phyloP scores from a whole-genome alignment of 2,329 filamentous ascomycete species.

The Berkeleyomyces basicola region DNA sequence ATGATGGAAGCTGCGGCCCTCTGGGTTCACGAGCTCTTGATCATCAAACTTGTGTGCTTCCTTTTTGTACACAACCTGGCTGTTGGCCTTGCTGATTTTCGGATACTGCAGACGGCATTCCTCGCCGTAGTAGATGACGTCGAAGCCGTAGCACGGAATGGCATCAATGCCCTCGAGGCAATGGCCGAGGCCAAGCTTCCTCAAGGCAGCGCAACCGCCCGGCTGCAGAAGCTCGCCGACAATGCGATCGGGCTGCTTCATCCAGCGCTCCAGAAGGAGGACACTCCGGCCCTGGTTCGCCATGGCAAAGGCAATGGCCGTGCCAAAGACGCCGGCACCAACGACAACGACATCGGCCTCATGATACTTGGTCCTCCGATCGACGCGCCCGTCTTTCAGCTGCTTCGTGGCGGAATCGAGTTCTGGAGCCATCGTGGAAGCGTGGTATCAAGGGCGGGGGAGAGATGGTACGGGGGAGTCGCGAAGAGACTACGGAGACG shows the following conservation, averaged over 20 bases:
- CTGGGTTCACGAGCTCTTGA: slow-evolving; percentile 32
- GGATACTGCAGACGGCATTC: slow-evolving; percentile 69
- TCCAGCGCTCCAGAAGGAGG: slow-evolving; percentile 69
- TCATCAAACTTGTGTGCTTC: slow-evolving; percentile 17
- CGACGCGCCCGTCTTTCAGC: neutral
- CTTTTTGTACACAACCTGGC: slow-evolving; percentile 24
- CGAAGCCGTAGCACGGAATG: slow-evolving; percentile 67
- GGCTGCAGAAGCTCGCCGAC: slow-evolving; percentile 92
- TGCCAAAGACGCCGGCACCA: slow-evolving; percentile 80
- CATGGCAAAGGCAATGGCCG: slow-evolving; percentile 67
- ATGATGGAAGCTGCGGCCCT: slow-evolving; percentile 81
- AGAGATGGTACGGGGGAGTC: neutral
- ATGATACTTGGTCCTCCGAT: slow-evolving; percentile 27
- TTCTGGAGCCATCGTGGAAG: neutral
- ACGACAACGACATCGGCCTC: slow-evolving; percentile 78
- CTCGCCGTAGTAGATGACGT: slow-evolving; percentile 65
- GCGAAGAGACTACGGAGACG: neutral
- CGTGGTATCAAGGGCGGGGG: neutral
- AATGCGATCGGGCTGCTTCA: slow-evolving; percentile 89
- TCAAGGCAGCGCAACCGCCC: slow-evolving; percentile 67
- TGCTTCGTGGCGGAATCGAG: neutral
- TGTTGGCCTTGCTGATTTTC: slow-evolving; percentile 31
- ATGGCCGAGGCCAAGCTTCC: slow-evolving; percentile 61
- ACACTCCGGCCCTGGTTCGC: slow-evolving; percentile 84
- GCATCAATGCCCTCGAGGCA: slow-evolving; percentile 84